These are phyloP conservation scores for Brettanomyces custersianus DNA, from an alignment of 805 yeast genomes.

Conservation along the genomic window DNA sequence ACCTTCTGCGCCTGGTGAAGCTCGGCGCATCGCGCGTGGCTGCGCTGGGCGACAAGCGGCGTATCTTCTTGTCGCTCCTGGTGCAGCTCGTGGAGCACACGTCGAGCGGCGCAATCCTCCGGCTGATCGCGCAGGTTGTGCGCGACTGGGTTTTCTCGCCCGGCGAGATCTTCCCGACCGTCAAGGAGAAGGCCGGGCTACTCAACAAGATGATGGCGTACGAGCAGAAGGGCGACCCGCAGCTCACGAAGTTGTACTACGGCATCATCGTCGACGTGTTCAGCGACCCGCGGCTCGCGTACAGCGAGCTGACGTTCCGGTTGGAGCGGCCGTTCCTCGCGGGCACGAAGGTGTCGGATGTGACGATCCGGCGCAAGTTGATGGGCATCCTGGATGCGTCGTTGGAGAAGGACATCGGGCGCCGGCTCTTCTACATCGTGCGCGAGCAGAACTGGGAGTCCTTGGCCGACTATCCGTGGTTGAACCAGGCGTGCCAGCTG, in stretches of 20 bases:
- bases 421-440: conserved; percentile 78
- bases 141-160: conserved; percentile 79
- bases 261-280: conserved; percentile 82
- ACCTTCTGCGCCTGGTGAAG: conserved; percentile 63
- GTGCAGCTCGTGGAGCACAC: conserved; percentile 90
- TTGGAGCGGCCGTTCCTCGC: conserved; percentile 95
- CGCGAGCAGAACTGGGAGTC: conserved; percentile 97
- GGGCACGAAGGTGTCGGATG: conserved; percentile 81
- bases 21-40: conserved; percentile 76
- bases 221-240: conserved; percentile 79
- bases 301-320: conserved; percentile 84
- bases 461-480: conserved; percentile 88
- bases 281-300: conserved; percentile 64
- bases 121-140: conserved; percentile 68
- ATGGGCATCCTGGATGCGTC: conserved; percentile 74
- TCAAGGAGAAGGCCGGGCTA: conserved; percentile 92
- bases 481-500: conserved; percentile 85
- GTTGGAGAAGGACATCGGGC: conserved; percentile 67
- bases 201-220: conserved; percentile 88
- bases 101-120: conserved; percentile 63
- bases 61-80: conserved; percentile 75
- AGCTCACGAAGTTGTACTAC: conserved; percentile 69
- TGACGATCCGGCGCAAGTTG: conserved; percentile 61
- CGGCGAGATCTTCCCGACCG: conserved; percentile 61
- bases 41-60: conserved; percentile 84